phyloP scores from a whole-genome alignment of 352 stramenopile species.

The Pythium grandisporangium region DNA sequence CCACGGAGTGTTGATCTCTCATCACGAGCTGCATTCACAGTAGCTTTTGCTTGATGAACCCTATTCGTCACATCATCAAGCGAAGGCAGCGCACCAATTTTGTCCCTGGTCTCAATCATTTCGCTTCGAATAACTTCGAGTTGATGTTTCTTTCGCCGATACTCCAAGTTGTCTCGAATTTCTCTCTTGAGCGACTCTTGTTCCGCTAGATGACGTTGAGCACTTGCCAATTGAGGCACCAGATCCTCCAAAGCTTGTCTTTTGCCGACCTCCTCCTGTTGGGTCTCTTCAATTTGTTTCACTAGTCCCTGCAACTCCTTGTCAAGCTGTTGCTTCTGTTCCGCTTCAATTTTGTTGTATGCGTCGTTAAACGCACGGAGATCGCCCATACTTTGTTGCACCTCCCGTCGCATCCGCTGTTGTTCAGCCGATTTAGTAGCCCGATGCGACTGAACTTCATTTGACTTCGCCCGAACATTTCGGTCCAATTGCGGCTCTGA shows the following conservation, averaged over 20 bases:
- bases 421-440: conserved; percentile 5
- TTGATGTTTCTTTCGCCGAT: conserved; percentile 41
- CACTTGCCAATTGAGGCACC: conserved; percentile 30
- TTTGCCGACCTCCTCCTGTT: conserved; percentile 27
- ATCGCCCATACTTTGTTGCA: conserved; percentile 34
- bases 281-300: conserved; percentile 28
- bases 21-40: conserved; percentile 20
- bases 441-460: conserved; percentile 27
- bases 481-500: conserved; percentile 29
- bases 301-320: conserved; percentile 27
- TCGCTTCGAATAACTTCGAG: conserved; percentile 24
- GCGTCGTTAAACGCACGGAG: conserved; percentile 33
- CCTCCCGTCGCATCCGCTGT: conserved; percentile 18
- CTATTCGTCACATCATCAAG: conserved; percentile 37
- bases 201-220: conserved; percentile 24
- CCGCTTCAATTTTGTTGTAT: conserved; percentile 23
- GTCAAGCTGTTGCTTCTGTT: conserved; percentile 29
- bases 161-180: conserved; percentile 74
- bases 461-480: conserved; percentile 30
- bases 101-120: conserved; percentile 23
- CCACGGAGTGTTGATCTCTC: conserved; percentile 28
- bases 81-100: conserved; percentile 41
- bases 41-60: conserved; percentile 20
- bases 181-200: conserved; percentile 57
- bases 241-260: conserved; percentile 33